A percentile compares a stretch with the other conserved stretches of the same genome.
phyloP scores from a whole-genome alignment of 73 alveolate genomes.

The Paramecium biaurelia region DNA sequence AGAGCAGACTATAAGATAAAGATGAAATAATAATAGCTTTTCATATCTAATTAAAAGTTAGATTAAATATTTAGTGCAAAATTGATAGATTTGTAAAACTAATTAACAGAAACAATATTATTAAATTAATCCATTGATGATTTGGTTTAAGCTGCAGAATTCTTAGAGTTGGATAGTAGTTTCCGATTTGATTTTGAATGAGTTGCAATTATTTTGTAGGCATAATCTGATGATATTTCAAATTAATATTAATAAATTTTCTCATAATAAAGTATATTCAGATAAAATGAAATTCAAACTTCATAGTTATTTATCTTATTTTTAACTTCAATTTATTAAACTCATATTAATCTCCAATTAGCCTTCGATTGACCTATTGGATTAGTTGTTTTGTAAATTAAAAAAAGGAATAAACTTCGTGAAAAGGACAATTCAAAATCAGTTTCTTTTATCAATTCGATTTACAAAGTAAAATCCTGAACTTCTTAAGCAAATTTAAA shows the following conservation, averaged over 20 bases:
- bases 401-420: neutral
- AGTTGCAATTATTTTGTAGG: neutral
- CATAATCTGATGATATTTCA: neutral
- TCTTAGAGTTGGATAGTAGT: neutral
- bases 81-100: neutral
- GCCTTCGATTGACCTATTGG: neutral
- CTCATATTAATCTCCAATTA: neutral
- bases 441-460: too few relatives aligned
- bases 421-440: too few relatives aligned
- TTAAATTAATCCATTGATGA: neutral
- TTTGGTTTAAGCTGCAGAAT: neutral
- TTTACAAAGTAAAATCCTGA: too few relatives aligned
- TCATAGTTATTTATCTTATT: slow-evolving; percentile 22
- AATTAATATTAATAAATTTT: too few relatives aligned
- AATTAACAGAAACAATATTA: neutral
- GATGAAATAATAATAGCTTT: neutral
- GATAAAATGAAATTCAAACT: neutral
- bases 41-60: neutral
- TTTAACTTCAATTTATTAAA: neutral
- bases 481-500: too few relatives aligned
- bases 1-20: neutral
- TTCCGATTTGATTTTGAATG: neutral
- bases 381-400: too few relatives aligned
- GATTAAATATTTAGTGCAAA: neutral
- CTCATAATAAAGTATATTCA: neutral